Percentiles rank a stretch among this genome's conserved stretches.
Conservation (phyloP, 2,329 filamentous ascomycete genomes). For the Phaeosphaeriaceae sp. region DNA sequence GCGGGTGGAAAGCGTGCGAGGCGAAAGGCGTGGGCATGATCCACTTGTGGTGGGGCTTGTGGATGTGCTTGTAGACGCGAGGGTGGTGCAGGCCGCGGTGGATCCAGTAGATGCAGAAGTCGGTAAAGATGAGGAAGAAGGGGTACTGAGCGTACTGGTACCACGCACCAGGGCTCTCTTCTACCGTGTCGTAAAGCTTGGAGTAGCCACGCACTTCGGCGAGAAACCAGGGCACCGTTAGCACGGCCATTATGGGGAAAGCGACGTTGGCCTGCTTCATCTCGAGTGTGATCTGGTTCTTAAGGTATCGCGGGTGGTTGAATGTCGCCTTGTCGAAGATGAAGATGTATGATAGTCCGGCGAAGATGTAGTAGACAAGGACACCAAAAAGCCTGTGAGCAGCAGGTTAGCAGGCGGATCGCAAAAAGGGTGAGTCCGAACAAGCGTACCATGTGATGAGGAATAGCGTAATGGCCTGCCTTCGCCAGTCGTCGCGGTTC, state of each 20-base stretch:
- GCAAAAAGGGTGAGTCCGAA: background rate
- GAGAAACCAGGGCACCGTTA: slow-evolving; percentile 83
- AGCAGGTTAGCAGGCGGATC: slow-evolving; percentile 13
- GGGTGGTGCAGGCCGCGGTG: slow-evolving; percentile 86
- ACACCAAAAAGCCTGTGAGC: slow-evolving; percentile 80
- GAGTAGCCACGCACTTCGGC: slow-evolving; percentile 83
- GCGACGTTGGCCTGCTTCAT: slow-evolving; percentile 79
- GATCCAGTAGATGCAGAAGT: slow-evolving; percentile 90
- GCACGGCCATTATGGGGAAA: slow-evolving; percentile 81
- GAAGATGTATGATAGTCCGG: slow-evolving; percentile 82
- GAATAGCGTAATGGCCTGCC: slow-evolving; percentile 79
- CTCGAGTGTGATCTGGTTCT: slow-evolving; percentile 88
- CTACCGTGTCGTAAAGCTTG: slow-evolving; percentile 83
- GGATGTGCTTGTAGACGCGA: slow-evolving; percentile 80
- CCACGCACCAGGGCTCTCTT: slow-evolving; percentile 76
- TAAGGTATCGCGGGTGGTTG: slow-evolving; percentile 91
- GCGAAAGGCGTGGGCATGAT: slow-evolving; percentile 97
- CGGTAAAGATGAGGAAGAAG: slow-evolving; percentile 85
- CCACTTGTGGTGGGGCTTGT: slow-evolving; percentile 99
- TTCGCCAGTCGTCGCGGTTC: slow-evolving; percentile 76
- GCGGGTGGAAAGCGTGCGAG: slow-evolving; percentile 90
- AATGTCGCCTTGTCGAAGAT: slow-evolving; percentile 91
- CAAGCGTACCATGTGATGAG: slow-evolving; percentile 78
- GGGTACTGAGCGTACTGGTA: slow-evolving; percentile 88
- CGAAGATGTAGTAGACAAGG: slow-evolving; percentile 83